Conservation (phyloP, 306 rosid genomes). For the Lathyrus oleraceus region DNA sequence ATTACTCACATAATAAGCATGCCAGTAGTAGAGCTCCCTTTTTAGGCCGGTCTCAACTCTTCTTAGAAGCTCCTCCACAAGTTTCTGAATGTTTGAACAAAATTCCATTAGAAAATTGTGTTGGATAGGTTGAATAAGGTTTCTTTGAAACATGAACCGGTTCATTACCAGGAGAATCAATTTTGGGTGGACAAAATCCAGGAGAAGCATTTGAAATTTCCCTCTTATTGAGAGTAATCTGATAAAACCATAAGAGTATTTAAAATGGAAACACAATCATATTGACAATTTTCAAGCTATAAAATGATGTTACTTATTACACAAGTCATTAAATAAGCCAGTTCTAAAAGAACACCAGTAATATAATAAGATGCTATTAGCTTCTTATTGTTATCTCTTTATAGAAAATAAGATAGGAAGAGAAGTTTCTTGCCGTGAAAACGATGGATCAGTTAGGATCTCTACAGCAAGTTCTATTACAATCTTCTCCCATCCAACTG, state of each 20-base stretch:
- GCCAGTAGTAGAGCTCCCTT: conserved; percentile 87
- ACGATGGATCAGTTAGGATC: conserved; percentile 74
- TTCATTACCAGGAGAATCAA: conserved; percentile 74
- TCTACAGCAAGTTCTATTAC: conserved; percentile 65
- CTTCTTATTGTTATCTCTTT: neutral
- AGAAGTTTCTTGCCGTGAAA: conserved; percentile 51
- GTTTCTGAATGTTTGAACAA: conserved; percentile 63
- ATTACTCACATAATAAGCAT: conserved; percentile 72
- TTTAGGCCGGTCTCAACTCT: conserved; percentile 53
- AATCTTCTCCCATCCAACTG: conserved; percentile 81
- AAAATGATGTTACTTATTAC: neutral
- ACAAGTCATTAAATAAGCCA: conserved; percentile 18
- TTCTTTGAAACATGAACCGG: conserved; percentile 6
- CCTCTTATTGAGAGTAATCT: conserved; percentile 61
- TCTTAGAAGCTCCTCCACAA: conserved; percentile 69
- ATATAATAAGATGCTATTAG: neutral
- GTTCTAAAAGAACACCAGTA: conserved; percentile 7
- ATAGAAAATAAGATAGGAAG: conserved; percentile 1
- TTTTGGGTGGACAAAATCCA: conserved; percentile 73
- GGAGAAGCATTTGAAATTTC: conserved; percentile 80
- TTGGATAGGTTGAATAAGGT: conserved; percentile 24
- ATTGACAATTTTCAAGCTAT: conserved; percentile 9
- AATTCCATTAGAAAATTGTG: conserved; percentile 13
- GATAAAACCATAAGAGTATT: conserved; percentile 34
- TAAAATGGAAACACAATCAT: neutral